Evolutionary conservation across 768 basidiomycete genomes (phyloP).

Genomic region (Podaxis rugospora): DNA sequence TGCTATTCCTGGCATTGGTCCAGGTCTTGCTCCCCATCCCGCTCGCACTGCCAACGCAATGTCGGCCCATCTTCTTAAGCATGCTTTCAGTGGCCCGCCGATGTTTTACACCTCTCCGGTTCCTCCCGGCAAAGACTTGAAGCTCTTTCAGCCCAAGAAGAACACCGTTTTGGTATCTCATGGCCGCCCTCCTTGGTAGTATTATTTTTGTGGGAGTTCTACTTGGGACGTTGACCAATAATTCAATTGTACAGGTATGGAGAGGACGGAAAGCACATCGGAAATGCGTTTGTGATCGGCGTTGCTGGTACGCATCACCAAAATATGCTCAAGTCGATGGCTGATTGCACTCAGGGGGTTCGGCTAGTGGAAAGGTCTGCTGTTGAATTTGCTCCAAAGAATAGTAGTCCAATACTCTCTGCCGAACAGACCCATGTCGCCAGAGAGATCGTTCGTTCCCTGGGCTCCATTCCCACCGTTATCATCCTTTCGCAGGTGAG

Average conservation of each 20-base stretch:
- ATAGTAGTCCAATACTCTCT: background rate
- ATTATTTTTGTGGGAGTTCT: slow-evolving; percentile 10
- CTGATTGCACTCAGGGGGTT: slow-evolving; percentile 51
- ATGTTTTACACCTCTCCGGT: slow-evolving; percentile 5
- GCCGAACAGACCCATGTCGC: slow-evolving; percentile 74
- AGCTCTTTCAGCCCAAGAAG: slow-evolving; percentile 44
- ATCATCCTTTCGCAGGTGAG: slow-evolving; percentile 85
- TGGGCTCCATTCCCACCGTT: slow-evolving; percentile 84
- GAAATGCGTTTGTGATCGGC: slow-evolving; percentile 79
- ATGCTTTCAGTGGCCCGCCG: background rate
- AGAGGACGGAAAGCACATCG: slow-evolving; percentile 63
- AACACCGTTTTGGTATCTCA: slow-evolving; percentile 81
- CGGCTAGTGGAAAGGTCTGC: slow-evolving; percentile 80
- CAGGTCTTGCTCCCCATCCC: background rate
- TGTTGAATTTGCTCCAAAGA: background rate
- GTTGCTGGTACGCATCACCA: slow-evolving; percentile 57
- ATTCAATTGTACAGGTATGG: slow-evolving; percentile 54
- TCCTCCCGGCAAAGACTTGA: slow-evolving; percentile 10
- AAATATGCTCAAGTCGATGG: background rate
- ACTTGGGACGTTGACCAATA: slow-evolving; percentile 4
- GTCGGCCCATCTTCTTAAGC: slow-evolving; percentile 6
- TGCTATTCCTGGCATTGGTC: background rate
- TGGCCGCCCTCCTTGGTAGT: slow-evolving; percentile 80
- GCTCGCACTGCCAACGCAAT: background rate
- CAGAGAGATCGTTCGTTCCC: slow-evolving; percentile 69